These are phyloP conservation scores for Cudoniella acicularis DNA, from an alignment of 495 filamentous ascomycete genomes.

Conservation along the genomic window DNA sequence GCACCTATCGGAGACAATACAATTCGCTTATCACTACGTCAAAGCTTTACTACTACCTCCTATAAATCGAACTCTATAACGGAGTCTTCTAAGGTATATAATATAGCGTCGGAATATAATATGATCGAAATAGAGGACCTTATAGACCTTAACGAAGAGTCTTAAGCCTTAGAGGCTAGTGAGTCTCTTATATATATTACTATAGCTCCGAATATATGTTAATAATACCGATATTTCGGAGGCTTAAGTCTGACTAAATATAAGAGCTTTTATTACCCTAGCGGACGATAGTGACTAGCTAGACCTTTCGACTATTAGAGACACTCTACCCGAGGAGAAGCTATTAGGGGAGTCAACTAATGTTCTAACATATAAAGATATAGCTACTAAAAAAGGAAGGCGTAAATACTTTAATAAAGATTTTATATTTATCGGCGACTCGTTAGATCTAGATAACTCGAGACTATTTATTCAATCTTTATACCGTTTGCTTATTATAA, in stretches of 20 bases:
- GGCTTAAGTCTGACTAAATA: slow-evolving; percentile 9
- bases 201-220: slow-evolving; percentile 5
- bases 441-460: slow-evolving; percentile 8
- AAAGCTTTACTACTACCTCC: slow-evolving; percentile 4
- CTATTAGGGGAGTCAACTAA: neutral
- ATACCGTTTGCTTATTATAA: slow-evolving; percentile 7
- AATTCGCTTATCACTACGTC: neutral
- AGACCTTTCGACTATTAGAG: slow-evolving; percentile 4
- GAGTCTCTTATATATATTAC: neutral
- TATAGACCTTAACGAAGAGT: slow-evolving; percentile 8
- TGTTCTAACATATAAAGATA: neutral
- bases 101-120: slow-evolving; percentile 1
- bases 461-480: slow-evolving; percentile 5
- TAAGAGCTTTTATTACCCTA: slow-evolving; percentile 10
- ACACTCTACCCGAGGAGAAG: slow-evolving; percentile 1
- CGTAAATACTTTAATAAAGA: slow-evolving; percentile 7
- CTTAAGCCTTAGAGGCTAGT: slow-evolving; percentile 11
- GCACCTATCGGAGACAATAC: slow-evolving; percentile 2
- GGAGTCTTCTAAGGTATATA: slow-evolving; percentile 3
- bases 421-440: slow-evolving; percentile 8
- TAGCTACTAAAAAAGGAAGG: slow-evolving; percentile 5
- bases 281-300: neutral
- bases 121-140: slow-evolving; percentile 8
- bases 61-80: neutral
- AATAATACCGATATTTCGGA: slow-evolving; percentile 8